A percentile compares a stretch with the other conserved stretches of the same genome.
Evolutionary conservation across 441 rosid genomes (phyloP).

Genomic region (Gossypium laxum): DNA sequence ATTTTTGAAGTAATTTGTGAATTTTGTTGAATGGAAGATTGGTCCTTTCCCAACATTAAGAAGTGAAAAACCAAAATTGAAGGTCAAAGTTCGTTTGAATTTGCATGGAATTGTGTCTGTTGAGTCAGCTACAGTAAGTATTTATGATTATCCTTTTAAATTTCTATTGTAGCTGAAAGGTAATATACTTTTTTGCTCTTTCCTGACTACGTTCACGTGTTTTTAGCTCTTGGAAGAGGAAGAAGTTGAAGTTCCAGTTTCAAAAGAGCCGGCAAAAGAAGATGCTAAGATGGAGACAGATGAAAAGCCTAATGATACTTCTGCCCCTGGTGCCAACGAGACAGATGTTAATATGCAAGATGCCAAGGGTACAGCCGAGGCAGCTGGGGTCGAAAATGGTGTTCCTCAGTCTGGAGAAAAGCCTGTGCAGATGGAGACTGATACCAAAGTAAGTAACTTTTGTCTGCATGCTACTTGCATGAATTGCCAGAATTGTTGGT

Average conservation of each 20-base stretch:
- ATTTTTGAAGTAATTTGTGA: background rate
- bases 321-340: slow-evolving; percentile 40
- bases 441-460: slow-evolving; percentile 41
- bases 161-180: background rate
- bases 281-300: slow-evolving; percentile 69
- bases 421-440: slow-evolving; percentile 79
- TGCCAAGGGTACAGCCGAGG: slow-evolving; percentile 44
- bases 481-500: background rate
- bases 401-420: slow-evolving; percentile 56
- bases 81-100: slow-evolving; percentile 72
- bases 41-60: slow-evolving; percentile 83
- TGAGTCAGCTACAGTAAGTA: slow-evolving; percentile 77
- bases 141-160: background rate
- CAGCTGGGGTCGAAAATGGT: slow-evolving; percentile 54
- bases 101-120: slow-evolving; percentile 78
- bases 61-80: slow-evolving; percentile 69
- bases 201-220: background rate
- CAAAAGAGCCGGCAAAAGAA: slow-evolving; percentile 51
- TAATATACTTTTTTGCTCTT: background rate
- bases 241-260: slow-evolving; percentile 66
- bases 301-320: slow-evolving; percentile 30
- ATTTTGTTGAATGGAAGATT: slow-evolving; percentile 39
- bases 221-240: slow-evolving; percentile 80
- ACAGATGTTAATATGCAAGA: slow-evolving; percentile 73
- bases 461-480: background rate